Percentiles rank a stretch among this genome's conserved stretches.
Evolutionary conservation across 2,329 filamentous ascomycete species (phyloP).

Genomic region (Aspergillus carbonarius): DNA sequence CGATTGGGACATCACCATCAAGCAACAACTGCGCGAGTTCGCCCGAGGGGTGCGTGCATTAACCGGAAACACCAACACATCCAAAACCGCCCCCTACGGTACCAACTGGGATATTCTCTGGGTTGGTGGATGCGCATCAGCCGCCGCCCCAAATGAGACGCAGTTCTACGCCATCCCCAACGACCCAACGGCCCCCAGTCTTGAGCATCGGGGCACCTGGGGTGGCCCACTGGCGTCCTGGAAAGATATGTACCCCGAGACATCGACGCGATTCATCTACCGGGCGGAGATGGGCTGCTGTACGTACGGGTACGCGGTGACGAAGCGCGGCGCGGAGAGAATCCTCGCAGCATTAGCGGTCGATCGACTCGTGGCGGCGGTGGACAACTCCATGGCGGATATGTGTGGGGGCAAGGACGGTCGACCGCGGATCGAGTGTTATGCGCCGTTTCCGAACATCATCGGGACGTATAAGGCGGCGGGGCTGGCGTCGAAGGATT

Average conservation of each 20-base stretch:
- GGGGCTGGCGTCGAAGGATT: slow-evolving; percentile 33
- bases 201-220: slow-evolving; percentile 20
- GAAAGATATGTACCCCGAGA: slow-evolving; percentile 19
- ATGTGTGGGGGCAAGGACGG: slow-evolving; percentile 46
- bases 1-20: slow-evolving; percentile 58
- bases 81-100: slow-evolving; percentile 48
- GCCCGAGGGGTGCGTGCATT: slow-evolving; percentile 32
- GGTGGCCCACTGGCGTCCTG: slow-evolving; percentile 21
- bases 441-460: slow-evolving; percentile 47
- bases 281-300: slow-evolving; percentile 35
- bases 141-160: slow-evolving; percentile 31
- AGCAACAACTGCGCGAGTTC: slow-evolving; percentile 47
- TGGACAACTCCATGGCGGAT: slow-evolving; percentile 49
- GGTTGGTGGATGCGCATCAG: slow-evolving; percentile 49
- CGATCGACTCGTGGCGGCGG: slow-evolving; percentile 25
- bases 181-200: slow-evolving; percentile 29
- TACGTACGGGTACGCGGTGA: slow-evolving; percentile 42
- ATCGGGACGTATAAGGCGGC: slow-evolving; percentile 49
- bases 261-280: slow-evolving; percentile 41
- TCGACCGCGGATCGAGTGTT: slow-evolving; percentile 32
- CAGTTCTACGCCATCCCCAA: slow-evolving; percentile 30
- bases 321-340: slow-evolving; percentile 37
- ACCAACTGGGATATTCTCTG: slow-evolving; percentile 55
- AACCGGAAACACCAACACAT: slow-evolving; percentile 26
- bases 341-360: slow-evolving; percentile 34